A percentile compares a stretch with the other conserved stretches of the same genome.
Conservation (phyloP, 2,329 filamentous ascomycete species). For the Fragosphaeria purpurea region DNA sequence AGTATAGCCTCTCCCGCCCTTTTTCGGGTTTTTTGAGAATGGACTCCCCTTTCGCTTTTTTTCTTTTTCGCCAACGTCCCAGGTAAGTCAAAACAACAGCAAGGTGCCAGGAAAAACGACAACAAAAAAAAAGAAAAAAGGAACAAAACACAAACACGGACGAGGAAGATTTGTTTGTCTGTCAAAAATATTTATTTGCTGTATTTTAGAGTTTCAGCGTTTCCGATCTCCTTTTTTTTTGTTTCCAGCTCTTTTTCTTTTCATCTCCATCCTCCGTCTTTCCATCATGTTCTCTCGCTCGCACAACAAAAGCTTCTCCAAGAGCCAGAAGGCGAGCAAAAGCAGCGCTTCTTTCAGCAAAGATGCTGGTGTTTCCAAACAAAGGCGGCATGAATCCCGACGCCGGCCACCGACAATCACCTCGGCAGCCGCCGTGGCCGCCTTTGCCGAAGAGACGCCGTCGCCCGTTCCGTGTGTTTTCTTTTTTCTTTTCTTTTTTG, state of each 20-base stretch:
- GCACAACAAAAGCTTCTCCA: slow-evolving; percentile 42
- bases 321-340: slow-evolving; percentile 38
- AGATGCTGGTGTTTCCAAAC: slow-evolving; percentile 42
- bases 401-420: slow-evolving; percentile 40
- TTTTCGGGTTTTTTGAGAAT: neutral
- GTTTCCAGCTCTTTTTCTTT: neutral
- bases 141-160: no score
- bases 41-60: neutral
- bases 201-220: neutral
- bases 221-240: neutral
- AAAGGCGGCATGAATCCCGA: slow-evolving; percentile 39
- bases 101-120: neutral
- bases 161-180: neutral
- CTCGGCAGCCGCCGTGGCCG: slow-evolving; percentile 25
- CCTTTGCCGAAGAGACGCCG: slow-evolving; percentile 18
- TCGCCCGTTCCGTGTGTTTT: slow-evolving; percentile 26
- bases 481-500: neutral
- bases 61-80: neutral
- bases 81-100: neutral
- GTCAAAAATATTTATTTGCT: neutral
- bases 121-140: neutral
- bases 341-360: slow-evolving; percentile 47
- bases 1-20: neutral
- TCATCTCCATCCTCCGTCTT: neutral
- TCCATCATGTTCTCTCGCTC: slow-evolving; percentile 37